Evolutionary conservation across 192 early-diverging fungal genomes (phyloP).

Genomic region (Lunasporangiospora selenospora): DNA sequence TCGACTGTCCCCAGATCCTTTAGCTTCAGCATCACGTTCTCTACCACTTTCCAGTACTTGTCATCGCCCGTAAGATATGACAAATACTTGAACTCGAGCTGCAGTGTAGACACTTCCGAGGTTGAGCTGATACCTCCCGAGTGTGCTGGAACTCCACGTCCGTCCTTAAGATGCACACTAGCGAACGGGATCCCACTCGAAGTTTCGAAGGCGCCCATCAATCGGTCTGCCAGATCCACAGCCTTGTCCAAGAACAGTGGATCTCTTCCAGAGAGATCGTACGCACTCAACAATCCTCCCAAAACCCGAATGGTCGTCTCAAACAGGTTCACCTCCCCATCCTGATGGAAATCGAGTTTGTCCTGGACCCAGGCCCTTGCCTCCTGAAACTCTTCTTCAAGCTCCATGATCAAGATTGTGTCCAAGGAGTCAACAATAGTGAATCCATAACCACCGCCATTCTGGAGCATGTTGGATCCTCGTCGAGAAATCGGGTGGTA

Average conservation of each 20-base stretch:
- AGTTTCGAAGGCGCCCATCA: constrained; percentile 74
- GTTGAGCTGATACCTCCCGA: constrained; percentile 61
- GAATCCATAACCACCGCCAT: constrained; percentile 71
- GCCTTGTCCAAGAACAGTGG: constrained; percentile 73
- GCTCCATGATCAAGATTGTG: constrained; percentile 80
- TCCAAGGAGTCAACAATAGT: constrained; percentile 88
- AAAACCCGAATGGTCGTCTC: constrained; percentile 90
- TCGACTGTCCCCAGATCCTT: constrained; percentile 58
- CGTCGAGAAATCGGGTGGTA: constrained; percentile 74
- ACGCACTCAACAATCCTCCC: constrained; percentile 83
- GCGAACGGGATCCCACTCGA: constrained; percentile 71
- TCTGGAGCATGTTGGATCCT: constrained; percentile 67
- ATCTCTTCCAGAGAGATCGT: constrained; percentile 76
- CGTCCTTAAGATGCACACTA: constrained; percentile 57
- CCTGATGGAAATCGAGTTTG: constrained; percentile 69
- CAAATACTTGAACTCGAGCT: constrained; percentile 89
- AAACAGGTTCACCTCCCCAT: constrained; percentile 77
- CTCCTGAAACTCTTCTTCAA: constrained; percentile 74
- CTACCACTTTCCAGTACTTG: constrained; percentile 76
- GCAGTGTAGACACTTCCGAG: constrained; percentile 84
- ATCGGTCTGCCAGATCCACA: constrained; percentile 73
- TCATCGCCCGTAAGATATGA: constrained; percentile 75
- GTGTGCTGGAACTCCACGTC: constrained; percentile 59
- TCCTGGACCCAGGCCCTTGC: constrained; percentile 68
- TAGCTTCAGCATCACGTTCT: constrained; percentile 65